phyloP scores from a whole-genome alignment of 2,329 filamentous ascomycete genomes.

The Fusarium multiceps region DNA sequence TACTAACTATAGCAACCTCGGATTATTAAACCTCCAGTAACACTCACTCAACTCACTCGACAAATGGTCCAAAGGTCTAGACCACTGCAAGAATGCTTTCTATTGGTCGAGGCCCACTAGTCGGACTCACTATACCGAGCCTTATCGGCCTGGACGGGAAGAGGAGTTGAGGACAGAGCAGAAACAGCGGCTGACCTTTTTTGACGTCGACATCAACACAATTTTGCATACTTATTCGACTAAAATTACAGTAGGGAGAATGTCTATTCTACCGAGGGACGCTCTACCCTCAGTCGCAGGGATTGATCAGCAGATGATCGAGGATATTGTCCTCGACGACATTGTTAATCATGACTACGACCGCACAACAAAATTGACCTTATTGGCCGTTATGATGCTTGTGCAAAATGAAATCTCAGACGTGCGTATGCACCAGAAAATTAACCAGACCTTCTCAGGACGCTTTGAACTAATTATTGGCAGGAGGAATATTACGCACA shows the following conservation, averaged over 20 bases:
- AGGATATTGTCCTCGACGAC: constrained; percentile 27
- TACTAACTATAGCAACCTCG: not conserved
- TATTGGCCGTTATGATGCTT: constrained; percentile 25
- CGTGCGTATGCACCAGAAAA: constrained; percentile 23
- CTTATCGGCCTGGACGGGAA: constrained; percentile 30
- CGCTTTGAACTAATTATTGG: constrained; percentile 12
- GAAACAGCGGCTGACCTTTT: constrained; percentile 23
- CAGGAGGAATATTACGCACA: constrained; percentile 38
- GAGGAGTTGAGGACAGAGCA: constrained; percentile 27
- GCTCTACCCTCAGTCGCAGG: not conserved
- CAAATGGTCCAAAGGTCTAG: constrained; percentile 28
- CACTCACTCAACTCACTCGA: constrained; percentile 6
- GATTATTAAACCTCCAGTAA: not conserved
- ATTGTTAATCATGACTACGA: constrained; percentile 18
- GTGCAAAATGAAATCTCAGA: constrained; percentile 13
- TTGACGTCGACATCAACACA: constrained; percentile 18
- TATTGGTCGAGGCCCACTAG: constrained; percentile 29
- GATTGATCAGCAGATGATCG: constrained; percentile 4
- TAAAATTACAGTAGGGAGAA: not conserved
- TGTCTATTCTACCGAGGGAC: constrained; percentile 7
- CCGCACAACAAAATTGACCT: not conserved
- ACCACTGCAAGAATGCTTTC: not conserved
- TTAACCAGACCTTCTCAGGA: not conserved
- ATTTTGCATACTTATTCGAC: not conserved
- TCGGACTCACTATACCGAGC: constrained; percentile 20